A percentile compares a stretch with the other conserved stretches of the same genome.
phyloP scores from a whole-genome alignment of 768 basidiomycete species.

The Udeniomyces megalosporus region DNA sequence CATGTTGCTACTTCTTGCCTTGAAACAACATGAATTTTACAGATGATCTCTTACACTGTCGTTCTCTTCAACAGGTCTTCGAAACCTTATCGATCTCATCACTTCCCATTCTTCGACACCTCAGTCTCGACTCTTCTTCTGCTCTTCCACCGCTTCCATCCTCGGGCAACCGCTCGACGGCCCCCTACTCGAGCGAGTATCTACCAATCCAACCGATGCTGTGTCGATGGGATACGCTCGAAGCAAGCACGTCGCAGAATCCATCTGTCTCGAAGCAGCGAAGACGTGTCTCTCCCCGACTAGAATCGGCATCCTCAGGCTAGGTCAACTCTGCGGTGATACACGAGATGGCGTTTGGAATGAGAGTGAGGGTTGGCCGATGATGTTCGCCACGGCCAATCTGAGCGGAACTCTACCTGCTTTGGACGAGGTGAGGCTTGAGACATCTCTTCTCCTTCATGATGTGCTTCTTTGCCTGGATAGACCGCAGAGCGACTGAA shows the following conservation, averaged over 20 bases:
- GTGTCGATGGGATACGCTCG: conserved; percentile 27
- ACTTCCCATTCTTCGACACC: conserved; percentile 25
- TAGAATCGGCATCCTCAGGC: conserved; percentile 33
- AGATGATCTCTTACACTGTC: neutral
- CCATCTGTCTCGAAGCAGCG: conserved; percentile 28
- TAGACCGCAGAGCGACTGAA: too few species aligned
- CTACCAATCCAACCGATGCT: conserved; percentile 2
- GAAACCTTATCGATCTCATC: conserved; percentile 37
- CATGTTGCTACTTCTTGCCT: neutral
- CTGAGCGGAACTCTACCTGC: neutral
- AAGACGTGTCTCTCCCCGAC: conserved; percentile 32
- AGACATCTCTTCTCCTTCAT: neutral
- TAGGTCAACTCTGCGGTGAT: conserved; percentile 46
- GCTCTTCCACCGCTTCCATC: conserved; percentile 35
- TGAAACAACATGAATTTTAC: neutral
- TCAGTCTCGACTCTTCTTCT: conserved; percentile 38
- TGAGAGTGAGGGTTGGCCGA: conserved; percentile 34
- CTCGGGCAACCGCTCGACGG: conserved; percentile 4
- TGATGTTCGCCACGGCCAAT: conserved; percentile 1
- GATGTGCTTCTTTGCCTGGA: neutral
- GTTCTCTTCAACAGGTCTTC: neutral
- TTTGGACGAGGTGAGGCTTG: neutral
- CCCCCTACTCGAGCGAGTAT: neutral
- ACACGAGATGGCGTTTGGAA: conserved; percentile 39
- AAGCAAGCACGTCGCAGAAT: conserved; percentile 42